Percentiles rank a stretch among this genome's conserved stretches.
Evolutionary conservation across 73 alveolate species (phyloP).

Genomic region (Breviolum minutum): DNA sequence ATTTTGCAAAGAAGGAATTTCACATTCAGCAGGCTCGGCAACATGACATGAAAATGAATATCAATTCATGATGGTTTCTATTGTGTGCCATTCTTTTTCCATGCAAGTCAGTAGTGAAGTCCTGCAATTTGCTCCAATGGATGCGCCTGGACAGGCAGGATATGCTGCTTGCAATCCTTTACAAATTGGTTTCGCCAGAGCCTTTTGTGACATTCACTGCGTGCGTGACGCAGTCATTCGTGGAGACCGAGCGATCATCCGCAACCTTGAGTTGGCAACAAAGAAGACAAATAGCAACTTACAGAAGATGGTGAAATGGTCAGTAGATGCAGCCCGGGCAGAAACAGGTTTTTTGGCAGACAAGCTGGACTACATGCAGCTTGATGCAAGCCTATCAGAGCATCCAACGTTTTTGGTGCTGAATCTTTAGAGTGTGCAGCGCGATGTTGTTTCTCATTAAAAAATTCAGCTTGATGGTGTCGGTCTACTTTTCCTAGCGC

Average conservation of each 20-base stretch:
- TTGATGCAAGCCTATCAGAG: background rate
- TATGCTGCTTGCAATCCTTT: slow-evolving; percentile 89
- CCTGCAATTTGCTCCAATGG: background rate
- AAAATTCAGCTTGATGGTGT: background rate
- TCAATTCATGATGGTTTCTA: background rate
- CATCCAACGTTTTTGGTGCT: too few species aligned
- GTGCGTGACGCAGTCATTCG: slow-evolving; percentile 90
- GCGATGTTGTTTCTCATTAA: too few species aligned
- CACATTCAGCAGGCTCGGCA: slow-evolving; percentile 29
- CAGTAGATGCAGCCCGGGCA: slow-evolving; percentile 40
- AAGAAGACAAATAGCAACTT: slow-evolving; percentile 67
- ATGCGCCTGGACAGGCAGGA: slow-evolving; percentile 17
- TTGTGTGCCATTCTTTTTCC: background rate
- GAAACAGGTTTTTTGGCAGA: slow-evolving; percentile 64
- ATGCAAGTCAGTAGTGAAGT: background rate
- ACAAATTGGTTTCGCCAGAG: slow-evolving; percentile 80
- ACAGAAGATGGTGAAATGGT: slow-evolving; percentile 75
- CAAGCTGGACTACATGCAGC: slow-evolving; percentile 77
- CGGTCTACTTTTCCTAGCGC: background rate
- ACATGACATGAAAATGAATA: background rate
- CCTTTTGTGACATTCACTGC: slow-evolving; percentile 94
- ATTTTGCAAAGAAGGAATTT: slow-evolving; percentile 61
- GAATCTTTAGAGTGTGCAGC: background rate
- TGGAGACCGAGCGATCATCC: slow-evolving; percentile 86
- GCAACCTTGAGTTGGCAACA: slow-evolving; percentile 69